Evolutionary conservation across 176 grass and related monocot species (phyloP).

Genomic region (Avena insularis): DNA sequence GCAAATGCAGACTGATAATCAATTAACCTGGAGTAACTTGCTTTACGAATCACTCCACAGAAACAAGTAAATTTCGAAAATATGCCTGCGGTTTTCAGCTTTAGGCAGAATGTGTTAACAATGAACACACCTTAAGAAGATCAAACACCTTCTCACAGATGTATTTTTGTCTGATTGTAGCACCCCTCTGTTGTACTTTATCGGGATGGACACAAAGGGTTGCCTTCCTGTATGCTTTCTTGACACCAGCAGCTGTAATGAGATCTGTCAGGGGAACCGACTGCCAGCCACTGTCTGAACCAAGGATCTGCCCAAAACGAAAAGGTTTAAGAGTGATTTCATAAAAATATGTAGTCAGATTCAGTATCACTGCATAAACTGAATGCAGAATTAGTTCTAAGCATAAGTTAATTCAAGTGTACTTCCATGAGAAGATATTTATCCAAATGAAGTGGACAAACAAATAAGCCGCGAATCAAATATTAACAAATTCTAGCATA

Average conservation of each 20-base stretch:
- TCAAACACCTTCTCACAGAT: constrained; percentile 99
- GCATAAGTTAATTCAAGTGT: constrained; percentile 29
- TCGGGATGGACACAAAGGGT: constrained; percentile 98
- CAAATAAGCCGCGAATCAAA: not conserved
- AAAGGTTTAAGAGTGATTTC: not conserved
- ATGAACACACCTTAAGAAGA: constrained; percentile 90
- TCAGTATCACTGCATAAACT: constrained; percentile 18
- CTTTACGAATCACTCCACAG: not conserved
- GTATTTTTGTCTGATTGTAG: constrained; percentile 93
- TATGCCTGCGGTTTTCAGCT: not conserved
- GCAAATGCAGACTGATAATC: constrained; percentile 1
- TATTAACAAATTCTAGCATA: constrained; percentile 20
- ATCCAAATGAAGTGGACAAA: not conserved
- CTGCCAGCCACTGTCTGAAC: constrained; percentile 91
- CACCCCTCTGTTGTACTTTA: constrained; percentile 94
- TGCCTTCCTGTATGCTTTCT: constrained; percentile 95
- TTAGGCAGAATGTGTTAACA: constrained; percentile 25
- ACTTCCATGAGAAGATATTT: not conserved
- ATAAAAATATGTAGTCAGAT: constrained; percentile 15
- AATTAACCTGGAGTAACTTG: not conserved
- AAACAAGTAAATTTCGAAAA: constrained; percentile 17
- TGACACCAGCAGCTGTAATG: constrained; percentile 82
- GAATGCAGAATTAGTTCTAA: constrained; percentile 32
- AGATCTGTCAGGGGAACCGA: constrained; percentile 91
- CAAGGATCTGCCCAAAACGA: constrained; percentile 72